Percentiles rank a stretch among this genome's conserved stretches.
These are phyloP conservation scores for Trichoderma guizhouense DNA, from an alignment of 2,329 filamentous ascomycete species.

Conservation along the genomic window DNA sequence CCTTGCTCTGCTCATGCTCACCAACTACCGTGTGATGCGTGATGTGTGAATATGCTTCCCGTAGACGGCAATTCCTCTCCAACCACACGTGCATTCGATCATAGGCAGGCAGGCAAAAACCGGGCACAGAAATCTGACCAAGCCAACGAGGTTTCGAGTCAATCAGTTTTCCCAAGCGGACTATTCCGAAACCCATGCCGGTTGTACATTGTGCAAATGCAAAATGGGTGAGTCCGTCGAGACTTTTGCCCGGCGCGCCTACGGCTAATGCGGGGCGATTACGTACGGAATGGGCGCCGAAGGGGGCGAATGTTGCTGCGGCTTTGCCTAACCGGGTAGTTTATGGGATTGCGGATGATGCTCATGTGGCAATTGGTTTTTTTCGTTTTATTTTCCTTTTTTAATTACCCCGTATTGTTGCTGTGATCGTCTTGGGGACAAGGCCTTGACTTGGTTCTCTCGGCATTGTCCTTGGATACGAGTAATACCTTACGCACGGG, in stretches of 20 bases:
- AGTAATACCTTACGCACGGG: neutral
- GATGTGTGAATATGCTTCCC: neutral
- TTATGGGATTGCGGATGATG: neutral
- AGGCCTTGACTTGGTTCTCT: neutral
- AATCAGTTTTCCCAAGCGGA: neutral
- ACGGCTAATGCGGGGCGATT: slow-evolving; percentile 17
- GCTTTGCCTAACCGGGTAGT: neutral
- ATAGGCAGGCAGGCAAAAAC: slow-evolving; percentile 8
- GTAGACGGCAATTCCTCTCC: neutral
- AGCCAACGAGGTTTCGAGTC: neutral
- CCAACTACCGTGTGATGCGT: neutral
- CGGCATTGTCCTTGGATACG: neutral
- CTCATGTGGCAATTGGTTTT: neutral
- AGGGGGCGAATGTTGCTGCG: neutral
- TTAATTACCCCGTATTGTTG: neutral
- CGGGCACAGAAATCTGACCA: neutral
- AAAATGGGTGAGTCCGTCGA: neutral
- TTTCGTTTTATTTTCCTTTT: neutral
- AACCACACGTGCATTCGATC: slow-evolving; percentile 10
- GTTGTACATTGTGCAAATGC: neutral
- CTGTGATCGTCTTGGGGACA: neutral
- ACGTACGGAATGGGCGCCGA: slow-evolving; percentile 16
- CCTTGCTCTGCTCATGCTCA: neutral
- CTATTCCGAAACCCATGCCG: slow-evolving; percentile 13
- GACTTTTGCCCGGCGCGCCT: slow-evolving; percentile 1